Percentiles rank a stretch among this genome's conserved stretches.
Evolutionary conservation across 495 filamentous ascomycete species (phyloP).

Genomic region (Hyaloscypha bicolor): DNA sequence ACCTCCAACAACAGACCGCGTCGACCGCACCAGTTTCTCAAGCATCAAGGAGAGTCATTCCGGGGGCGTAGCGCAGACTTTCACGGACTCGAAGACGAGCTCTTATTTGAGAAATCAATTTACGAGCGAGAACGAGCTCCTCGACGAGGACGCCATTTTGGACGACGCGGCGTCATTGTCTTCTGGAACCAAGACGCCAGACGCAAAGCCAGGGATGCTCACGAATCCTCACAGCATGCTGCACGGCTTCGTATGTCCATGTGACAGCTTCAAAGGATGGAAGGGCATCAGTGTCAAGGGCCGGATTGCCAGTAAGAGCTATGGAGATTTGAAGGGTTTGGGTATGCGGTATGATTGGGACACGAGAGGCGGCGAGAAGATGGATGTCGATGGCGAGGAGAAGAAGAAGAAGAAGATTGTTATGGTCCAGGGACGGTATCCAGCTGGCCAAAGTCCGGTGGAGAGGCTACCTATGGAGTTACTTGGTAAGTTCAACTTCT

Average conservation of each 20-base stretch:
- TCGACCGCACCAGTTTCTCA: constrained; percentile 55
- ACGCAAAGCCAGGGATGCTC: constrained; percentile 17
- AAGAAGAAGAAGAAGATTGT: constrained; percentile 34
- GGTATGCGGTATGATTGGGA: constrained; percentile 60
- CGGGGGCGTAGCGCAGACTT: constrained; percentile 64
- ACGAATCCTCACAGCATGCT: constrained; percentile 32
- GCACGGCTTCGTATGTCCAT: constrained; percentile 68
- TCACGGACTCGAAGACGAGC: constrained; percentile 67
- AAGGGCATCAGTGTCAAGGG: constrained; percentile 69
- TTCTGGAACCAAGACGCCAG: constrained; percentile 27
- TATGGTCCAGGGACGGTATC: constrained; percentile 33
- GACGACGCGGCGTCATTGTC: constrained; percentile 35
- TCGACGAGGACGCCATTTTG: constrained; percentile 43
- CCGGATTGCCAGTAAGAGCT: constrained; percentile 71
- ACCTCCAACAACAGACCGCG: constrained; percentile 23
- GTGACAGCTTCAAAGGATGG: constrained; percentile 71
- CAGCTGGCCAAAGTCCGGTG: constrained; percentile 49
- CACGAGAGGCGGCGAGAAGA: constrained; percentile 22
- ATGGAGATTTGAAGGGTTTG: constrained; percentile 64
- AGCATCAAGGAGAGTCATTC: constrained; percentile 55
- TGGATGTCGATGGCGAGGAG: constrained; percentile 29
- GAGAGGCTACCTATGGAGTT: constrained; percentile 73
- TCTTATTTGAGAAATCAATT: constrained; percentile 49
- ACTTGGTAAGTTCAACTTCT: constrained; percentile 58
- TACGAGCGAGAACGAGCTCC: not conserved